Base-by-base conservation (phyloP, 495 filamentous ascomycete species). In the Aspergillus incahuasiensis region DNA sequence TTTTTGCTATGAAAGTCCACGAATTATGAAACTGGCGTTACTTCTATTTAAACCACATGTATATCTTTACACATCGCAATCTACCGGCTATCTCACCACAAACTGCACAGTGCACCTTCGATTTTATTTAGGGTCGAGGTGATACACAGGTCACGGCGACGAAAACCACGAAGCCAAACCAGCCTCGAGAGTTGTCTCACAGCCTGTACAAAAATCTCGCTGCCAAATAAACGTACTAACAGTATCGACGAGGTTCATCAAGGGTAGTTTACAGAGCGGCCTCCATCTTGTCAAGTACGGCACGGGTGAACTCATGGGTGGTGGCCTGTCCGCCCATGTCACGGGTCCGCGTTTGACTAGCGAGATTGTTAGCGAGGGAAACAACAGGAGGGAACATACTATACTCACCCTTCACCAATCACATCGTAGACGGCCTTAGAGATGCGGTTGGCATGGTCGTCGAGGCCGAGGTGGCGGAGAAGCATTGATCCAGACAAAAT, bases 371-470 rank as follows among this genome's bases (percentile, higher is more conserved):
- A 72, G 68, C 35, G 58, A 43, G 24, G n/a, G 6, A 0, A 12
- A 55, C 41, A 34, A 44, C 6, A 20, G 62, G 80, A 60, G 77
- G 69, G 35, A 62, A 38, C 51, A 52, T 12, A 9, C 28, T 80
- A 82, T 76, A 83, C 87, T 79, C 78, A 95, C 91, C 90, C 91
- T 71, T 97, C 89, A 59, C 83, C 82, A 72, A 98, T 97, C 40
- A 97, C 94, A 70, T 90, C 88, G 68, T 98, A 98, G 50, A 98
- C 89, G 54, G 90, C 91, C 83, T 92, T 95, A 59, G 91, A 95
- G 72, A 98, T 96, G 63, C 94, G 85, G 79, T 97, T 96, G 46
- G 94, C 94, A 68, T 97, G 95, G 70, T 97, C 90, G 69, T 98
- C 92, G 12, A 98, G 84, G 53, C 94, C 94, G 59, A 98, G 79